These are phyloP conservation scores for Fusarium sp. DNA, from an alignment of 2,329 filamentous ascomycete species.

Conservation along the genomic window DNA sequence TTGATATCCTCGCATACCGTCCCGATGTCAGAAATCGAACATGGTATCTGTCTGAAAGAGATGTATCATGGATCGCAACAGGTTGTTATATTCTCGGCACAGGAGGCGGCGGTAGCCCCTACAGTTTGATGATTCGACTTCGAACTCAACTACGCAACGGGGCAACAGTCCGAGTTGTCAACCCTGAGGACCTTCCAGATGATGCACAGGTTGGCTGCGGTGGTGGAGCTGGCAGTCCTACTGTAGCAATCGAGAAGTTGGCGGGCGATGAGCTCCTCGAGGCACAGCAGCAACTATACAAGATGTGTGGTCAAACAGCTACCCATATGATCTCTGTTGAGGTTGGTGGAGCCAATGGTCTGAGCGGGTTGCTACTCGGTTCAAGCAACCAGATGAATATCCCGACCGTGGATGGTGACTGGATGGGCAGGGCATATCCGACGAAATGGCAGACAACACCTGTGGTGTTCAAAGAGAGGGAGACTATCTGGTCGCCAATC, in stretches of 20 bases:
- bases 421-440: constrained; percentile 71
- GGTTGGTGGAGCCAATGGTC: constrained; percentile 77
- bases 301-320: constrained; percentile 61
- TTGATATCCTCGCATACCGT: constrained; percentile 60
- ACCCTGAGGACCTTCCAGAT: constrained; percentile 64
- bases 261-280: constrained; percentile 69
- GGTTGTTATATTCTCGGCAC: constrained; percentile 75
- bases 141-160: constrained; percentile 66
- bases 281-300: constrained; percentile 67
- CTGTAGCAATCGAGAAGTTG: constrained; percentile 73
- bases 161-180: constrained; percentile 66
- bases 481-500: constrained; percentile 62
- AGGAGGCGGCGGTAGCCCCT: constrained; percentile 71
- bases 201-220: constrained; percentile 68
- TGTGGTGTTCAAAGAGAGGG: constrained; percentile 65
- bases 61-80: constrained; percentile 69
- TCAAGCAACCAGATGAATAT: constrained; percentile 66
- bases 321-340: constrained; percentile 74
- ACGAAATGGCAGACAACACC: constrained; percentile 70
- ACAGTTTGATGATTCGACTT: constrained; percentile 66
- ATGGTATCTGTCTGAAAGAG: constrained; percentile 72
- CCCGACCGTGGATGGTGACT: constrained; percentile 68
- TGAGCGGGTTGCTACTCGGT: constrained; percentile 71
- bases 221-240: constrained; percentile 71
- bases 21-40: constrained; percentile 65